Percentiles rank a stretch among this genome's conserved stretches.
Evolutionary conservation across 495 filamentous ascomycete species (phyloP).

Genomic region (Aspergillus coremiiformis): DNA sequence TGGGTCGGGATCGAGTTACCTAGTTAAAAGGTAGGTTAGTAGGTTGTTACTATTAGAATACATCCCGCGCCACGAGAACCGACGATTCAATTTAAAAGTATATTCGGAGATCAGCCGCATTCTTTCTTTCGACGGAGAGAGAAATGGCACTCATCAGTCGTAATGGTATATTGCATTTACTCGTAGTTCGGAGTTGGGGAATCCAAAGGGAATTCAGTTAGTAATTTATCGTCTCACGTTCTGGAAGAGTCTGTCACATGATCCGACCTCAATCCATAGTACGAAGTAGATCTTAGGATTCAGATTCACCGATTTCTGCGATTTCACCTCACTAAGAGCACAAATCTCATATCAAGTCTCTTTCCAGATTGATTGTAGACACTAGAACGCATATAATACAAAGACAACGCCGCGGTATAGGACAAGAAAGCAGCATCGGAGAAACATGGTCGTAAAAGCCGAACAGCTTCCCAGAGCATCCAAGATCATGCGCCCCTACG

Average conservation of each 20-base stretch:
- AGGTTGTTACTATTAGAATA: too few relatives aligned
- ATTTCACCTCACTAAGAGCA: too few relatives aligned
- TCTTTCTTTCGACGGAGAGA: background rate
- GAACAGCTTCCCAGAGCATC: background rate
- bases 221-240: background rate
- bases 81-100: too few relatives aligned
- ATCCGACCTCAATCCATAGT: too few relatives aligned
- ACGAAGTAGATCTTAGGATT: too few relatives aligned
- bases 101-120: background rate
- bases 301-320: too few relatives aligned
- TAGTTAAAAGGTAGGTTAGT: too few relatives aligned
- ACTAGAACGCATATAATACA: constrained; percentile 13
- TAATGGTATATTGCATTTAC: too few relatives aligned
- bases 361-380: background rate
- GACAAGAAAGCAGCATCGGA: constrained; percentile 2
- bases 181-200: background rate
- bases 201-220: background rate
- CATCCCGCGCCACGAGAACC: too few relatives aligned
- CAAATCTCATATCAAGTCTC: background rate
- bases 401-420: constrained; percentile 16
- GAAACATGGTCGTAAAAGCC: background rate
- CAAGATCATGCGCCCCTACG: background rate
- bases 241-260: background rate
- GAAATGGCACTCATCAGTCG: background rate
- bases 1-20: background rate